Evolutionary conservation across 805 yeast genomes (phyloP), one percentile per base, ranked within the genome.

Genomic region (Saccharomycodes ludwigii): DNA sequence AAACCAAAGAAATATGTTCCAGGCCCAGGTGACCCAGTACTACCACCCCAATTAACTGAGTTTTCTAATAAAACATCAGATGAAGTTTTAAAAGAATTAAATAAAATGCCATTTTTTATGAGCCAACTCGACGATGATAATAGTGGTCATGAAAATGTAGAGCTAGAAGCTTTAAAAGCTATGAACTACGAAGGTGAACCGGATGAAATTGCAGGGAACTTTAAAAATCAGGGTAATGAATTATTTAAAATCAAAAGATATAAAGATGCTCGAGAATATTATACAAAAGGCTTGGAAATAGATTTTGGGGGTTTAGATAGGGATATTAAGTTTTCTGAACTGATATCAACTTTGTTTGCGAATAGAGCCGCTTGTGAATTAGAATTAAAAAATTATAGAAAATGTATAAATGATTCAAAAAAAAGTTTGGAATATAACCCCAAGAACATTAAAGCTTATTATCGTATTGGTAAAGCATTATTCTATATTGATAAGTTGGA

Each of bases 101-200:
- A 84, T 50, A 66, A 81, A 46, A 59, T 84, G 51, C 98, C 98
- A 6, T 80, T 91, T 44, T 91, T 91, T 63, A 91, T 91, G 98
- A 85, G 85, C 11, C 68, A 78, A 43, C 58, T 84, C 12, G 93
- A 80, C 45, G 81, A 72, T 19, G 84, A 80, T 42, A 85, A 81
- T 11, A 76, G 68, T 4, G 83, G 81, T 28, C 88, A 85, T 20
- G 78, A 74, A 27, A 82, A 81, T 47, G 48, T 64, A 4, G 76
- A 73, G 31, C 58, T 91, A 12, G 97, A 88, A 49, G 98, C 98
- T 0, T 64, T 91, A 35, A 78, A 77, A 48, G 88, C 95, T 4
- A 61, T 91, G 43, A 95, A 93, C 0, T 85, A 83, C 48, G 98
- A 91, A 30, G 98, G 97, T 27, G 94, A 84, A 40, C 95, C 96